Base-by-base conservation (phyloP, 179 eudicot species). In the Beta corolliflora region DNA sequence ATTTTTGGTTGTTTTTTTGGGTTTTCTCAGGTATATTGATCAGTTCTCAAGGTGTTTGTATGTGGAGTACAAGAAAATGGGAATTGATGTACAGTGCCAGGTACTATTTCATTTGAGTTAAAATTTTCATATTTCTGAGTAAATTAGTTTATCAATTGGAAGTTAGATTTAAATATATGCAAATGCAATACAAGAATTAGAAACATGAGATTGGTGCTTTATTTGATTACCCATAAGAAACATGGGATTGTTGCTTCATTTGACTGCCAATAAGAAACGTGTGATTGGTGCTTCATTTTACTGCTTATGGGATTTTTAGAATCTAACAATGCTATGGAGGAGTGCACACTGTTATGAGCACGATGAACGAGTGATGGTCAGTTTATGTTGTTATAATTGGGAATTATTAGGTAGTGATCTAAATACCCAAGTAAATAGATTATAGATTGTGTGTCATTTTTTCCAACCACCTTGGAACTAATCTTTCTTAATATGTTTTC, bases 31-130 rank as follows among this genome's bases (percentile, higher is more conserved):
- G 71, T 94, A 93, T 78, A 36, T 94, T 82, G 97, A 94, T 87
- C 97, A 93, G 80, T 92, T 94, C 81, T 93, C 98, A 15, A 89
- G 93, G 85, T 89, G 92, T 82, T 92, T 94, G 46, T 87, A 93
- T 88, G 98, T 94, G 66, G 98, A 94, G 86, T 93, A 94, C 92
- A 94, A 93, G 89, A 89, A 90, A 29, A 88, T 89, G 54, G 98
- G 98, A 50, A 94, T 94, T 16, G 98, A 94, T 86, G 98, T 94
- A 77, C 98, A 93, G 84, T 94, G 98, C 78, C 98, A 94, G 98
- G 98, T 94, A 87, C 65, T 67, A 36, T 71, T 50, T 60, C 31
- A 44, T 72, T 19, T 59, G 21, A 64, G 53, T 29, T 36, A 2
- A 36, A 36, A 36, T 1, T 36, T 3, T 36, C 41, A 3, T 65